Base-by-base conservation (phyloP, 1,139 yeast genomes). In the Blastobotrys persicus region DNA sequence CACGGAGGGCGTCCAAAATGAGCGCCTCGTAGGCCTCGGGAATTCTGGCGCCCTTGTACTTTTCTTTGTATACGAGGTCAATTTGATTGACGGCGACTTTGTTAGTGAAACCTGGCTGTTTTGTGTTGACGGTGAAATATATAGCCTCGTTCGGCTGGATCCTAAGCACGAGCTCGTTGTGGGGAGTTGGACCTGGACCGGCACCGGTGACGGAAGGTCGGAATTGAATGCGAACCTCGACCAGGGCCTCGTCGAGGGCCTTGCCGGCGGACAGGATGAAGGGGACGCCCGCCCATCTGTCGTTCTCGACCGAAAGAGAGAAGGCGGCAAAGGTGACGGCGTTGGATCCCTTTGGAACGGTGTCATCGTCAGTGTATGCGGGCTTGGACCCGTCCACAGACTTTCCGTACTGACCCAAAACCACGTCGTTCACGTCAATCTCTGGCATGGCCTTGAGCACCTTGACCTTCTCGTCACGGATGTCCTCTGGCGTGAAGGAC, bases 251-350 rank as follows among this genome's bases (percentile, higher is more conserved):
- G 65, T 89, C 88, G 53, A 91, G 75, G 13, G 97, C 97, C 73
- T 92, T 92, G 64, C 99, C 99, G 18, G 98, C 98, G 72, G 96
- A 81, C 75, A 92, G 75, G 47, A 92, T 85, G 65, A 92, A 82
- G 50, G 99, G 99, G 45, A 92, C 98, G 61, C 97, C 97, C 58
- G 86, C 92, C 99, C 99, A 92, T 68, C 98, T 82, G 70, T 91
- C 98, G 69, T 89, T 94, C 63, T 83, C 76, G 66, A 92, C 87
- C 56, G 81, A 74, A 58, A 91, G 67, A 17, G 84, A 80, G 56
- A 92, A 66, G 3, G 97, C 97, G 14, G 97, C 97, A 69, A 80
- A 92, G 2, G 99, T 92, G 49, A 88, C 89, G 65, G 95, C 87
- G 67, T 85, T 86, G 48, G 96, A 88, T 55, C 77, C 83, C 43